Base-by-base conservation (phyloP, 2,329 filamentous ascomycete species). In the Trichoderma afroharzianum region DNA sequence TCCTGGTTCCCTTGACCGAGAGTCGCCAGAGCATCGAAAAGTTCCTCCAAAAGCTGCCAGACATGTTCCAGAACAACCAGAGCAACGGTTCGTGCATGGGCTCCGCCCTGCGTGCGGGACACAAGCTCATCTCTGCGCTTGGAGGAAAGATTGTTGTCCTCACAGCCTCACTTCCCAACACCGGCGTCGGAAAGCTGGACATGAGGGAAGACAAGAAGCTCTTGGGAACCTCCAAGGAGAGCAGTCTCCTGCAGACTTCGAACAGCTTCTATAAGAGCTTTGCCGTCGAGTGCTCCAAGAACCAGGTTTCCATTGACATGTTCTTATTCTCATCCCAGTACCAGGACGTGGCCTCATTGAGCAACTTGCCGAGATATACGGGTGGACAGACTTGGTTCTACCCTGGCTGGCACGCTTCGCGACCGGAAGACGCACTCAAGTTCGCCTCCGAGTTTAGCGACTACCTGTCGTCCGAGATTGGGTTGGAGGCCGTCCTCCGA, bases 251-350 rank as follows among this genome's bases (percentile, higher is more conserved):
- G 67, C 95, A 98, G 81, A 98, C 96, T 0, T 93, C 90, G 53
- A 98, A 94, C 84, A 94, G 93, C 79, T 99, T 98, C 83, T 99
- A 98, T 88, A 99, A 99, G 87, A 97, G 93, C 78, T 99, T 99
- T 78, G 96, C 96, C 0, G 96, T 99, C 3, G 96, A 99, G 80
- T 99, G 96, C 82, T 98, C 95, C 47, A 99, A 99, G 85, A 97
- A 97, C 76, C 96, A 99, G 82, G 96, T 99, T 32, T 98, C 95
- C 0, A 94, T 99, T 76, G 95, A 98, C 81, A 98, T 98, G 95
- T 98, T 98, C 85, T 86, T 98, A 64, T 98, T 97, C 84, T 96
- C 93, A 4, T 95, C 94, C 18, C 93, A 96, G 80, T 98, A 99
- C 81, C 96, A 98, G 82, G 96, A 99, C 80, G 96, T 99, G 66